phyloP scores from a whole-genome alignment of 1,284 basidiomycete genomes.

The Puccinia hordei region DNA sequence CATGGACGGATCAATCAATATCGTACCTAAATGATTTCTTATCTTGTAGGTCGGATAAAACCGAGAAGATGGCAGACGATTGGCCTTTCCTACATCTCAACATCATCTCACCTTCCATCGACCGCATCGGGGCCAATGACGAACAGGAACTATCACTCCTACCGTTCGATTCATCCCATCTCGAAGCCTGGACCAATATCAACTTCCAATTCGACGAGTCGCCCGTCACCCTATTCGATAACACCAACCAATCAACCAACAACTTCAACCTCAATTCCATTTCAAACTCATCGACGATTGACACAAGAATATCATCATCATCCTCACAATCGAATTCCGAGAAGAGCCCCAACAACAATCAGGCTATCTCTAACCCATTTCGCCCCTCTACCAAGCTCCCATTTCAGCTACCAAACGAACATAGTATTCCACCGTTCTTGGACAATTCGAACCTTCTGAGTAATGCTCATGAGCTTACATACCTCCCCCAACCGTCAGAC shows the following conservation, averaged over 20 bases:
- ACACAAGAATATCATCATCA: constrained; percentile 2
- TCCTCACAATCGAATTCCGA: not conserved
- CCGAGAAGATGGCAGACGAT: constrained; percentile 47
- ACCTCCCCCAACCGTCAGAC: not conserved
- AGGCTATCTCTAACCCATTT: constrained; percentile 1
- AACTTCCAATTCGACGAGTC: constrained; percentile 41
- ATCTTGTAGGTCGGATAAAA: no score
- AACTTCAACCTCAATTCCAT: constrained; percentile 6
- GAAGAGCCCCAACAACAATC: constrained; percentile 9
- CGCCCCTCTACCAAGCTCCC: constrained; percentile 6
- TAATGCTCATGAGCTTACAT: constrained; percentile 1
- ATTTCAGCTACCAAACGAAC: constrained; percentile 21
- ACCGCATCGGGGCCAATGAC: not conserved
- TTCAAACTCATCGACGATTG: not conserved
- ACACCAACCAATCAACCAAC: constrained; percentile 12
- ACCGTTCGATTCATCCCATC: constrained; percentile 40
- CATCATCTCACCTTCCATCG: constrained; percentile 15
- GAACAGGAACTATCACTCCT: constrained; percentile 40
- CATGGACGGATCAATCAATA: no score
- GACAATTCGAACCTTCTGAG: not conserved
- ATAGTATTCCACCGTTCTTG: constrained; percentile 1
- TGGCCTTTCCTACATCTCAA: constrained; percentile 50
- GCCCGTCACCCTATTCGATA: not conserved
- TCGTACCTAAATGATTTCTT: no score
- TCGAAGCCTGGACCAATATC: constrained; percentile 49